Evolutionary conservation across 345 rosid genomes (phyloP).

Genomic region (Eucalyptus shirleyi): DNA sequence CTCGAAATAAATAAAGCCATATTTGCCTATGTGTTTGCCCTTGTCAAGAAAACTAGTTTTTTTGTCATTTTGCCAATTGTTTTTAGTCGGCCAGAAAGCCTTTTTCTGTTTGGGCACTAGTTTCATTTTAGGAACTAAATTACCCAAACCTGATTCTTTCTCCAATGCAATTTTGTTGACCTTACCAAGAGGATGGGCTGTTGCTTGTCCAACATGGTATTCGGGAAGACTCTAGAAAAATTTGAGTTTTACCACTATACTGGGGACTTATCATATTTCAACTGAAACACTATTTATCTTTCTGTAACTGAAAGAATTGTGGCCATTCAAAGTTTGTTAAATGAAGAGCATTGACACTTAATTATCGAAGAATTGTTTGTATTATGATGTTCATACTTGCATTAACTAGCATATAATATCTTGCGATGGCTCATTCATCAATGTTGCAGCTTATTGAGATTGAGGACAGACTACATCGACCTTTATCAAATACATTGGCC

Average conservation of each 20-base stretch:
- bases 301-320: not conserved
- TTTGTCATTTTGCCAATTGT: not conserved
- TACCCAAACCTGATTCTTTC: not conserved
- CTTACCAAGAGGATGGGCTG: not conserved
- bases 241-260: not conserved
- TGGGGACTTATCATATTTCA: not conserved
- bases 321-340: not conserved
- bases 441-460: conserved; percentile 28
- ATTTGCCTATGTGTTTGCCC: not conserved
- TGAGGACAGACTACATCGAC: conserved; percentile 44
- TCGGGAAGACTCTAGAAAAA: not conserved
- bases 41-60: not conserved
- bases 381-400: not conserved
- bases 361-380: not conserved
- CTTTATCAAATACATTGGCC: conserved; percentile 66
- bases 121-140: not conserved
- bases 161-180: not conserved
- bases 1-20: not conserved
- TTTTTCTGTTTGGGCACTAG: not conserved
- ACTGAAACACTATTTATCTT: not conserved
- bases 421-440: not conserved
- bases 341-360: not conserved
- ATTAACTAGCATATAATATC: not conserved
- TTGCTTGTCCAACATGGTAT: not conserved
- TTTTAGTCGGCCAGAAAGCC: not conserved